Evolutionary conservation across 2,329 filamentous ascomycete species (phyloP), one percentile per base, ranked within the genome.

Genomic region (Achaetomium macrosporum): DNA sequence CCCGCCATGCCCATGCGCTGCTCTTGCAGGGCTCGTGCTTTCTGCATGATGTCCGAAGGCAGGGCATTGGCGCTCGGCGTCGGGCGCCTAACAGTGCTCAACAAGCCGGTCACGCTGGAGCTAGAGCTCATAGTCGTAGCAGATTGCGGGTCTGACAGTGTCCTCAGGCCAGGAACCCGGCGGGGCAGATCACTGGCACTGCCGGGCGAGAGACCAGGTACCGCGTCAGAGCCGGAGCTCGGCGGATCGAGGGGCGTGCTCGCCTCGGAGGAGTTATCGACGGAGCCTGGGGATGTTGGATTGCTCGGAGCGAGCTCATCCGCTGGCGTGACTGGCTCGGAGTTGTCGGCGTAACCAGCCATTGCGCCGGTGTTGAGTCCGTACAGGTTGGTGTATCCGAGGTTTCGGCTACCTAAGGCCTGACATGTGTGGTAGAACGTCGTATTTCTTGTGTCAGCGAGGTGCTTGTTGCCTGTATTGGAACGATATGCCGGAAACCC

Each of bases 41-140:
- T 73, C 35, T 68, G 66, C 59, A 75, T 67, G 42, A 74, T 66
- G 41, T 71, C 71, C 36, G 65, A 67, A 9, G 73, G 72, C 51
- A 73, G 55, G 29, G 58, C 68, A 40, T 66, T 66, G 1, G 73
- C 64, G 11, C 71, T 64, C 13, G 71, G 70, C 17, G 71, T 65
- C 3, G 80, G 82, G 45, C 79, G 74, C 54, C 82, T 74, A 5
- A 79, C 82, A 59, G 72, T 81, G 68, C 85, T 90, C 63, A 96
- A 73, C 53, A 88, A 80, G 39, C 90, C 90, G 4, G 91, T 75
- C 39, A 88, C 84, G 29, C 87, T 93, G n/a, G 90, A 96, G n/a
- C 84, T 90, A 7, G 86, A 73, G 51, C 82, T 88, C 82, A 95
- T 90, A 53, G 71, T 68, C 20, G 70, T 69, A 30, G 73, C 65